A percentile compares a stretch with the other conserved stretches of the same genome.
These are phyloP conservation scores for Fusarium sp. DNA, from an alignment of 2,329 filamentous ascomycete species.

Conservation along the genomic window DNA sequence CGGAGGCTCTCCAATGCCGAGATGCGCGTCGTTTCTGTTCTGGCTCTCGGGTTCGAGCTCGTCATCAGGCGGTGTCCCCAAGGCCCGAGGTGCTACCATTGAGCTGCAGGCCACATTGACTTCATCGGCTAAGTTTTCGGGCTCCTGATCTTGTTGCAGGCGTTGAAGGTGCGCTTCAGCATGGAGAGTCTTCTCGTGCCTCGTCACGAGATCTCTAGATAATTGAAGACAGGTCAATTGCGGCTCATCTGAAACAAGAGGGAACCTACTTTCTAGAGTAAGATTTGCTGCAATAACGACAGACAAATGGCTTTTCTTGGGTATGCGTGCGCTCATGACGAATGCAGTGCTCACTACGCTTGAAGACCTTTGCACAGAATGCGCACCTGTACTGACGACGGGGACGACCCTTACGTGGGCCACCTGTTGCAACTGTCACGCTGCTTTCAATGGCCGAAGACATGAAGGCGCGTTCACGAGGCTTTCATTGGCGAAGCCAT, in stretches of 20 bases:
- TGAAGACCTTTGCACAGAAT: constrained; percentile 30
- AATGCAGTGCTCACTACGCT: constrained; percentile 40
- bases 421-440: not conserved
- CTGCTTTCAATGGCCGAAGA: not conserved
- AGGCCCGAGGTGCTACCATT: too few relatives aligned
- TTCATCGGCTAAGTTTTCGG: not conserved
- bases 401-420: constrained; percentile 9
- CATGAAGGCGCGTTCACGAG: not conserved
- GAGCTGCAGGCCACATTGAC: not conserved
- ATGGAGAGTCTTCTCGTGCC: constrained; percentile 34
- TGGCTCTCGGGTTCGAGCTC: too few relatives aligned
- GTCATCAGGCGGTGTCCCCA: too few relatives aligned
- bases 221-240: not conserved
- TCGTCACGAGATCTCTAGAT: constrained; percentile 33
- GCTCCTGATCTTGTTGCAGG: not conserved
- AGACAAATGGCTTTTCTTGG: constrained; percentile 33
- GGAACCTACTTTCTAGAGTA: constrained; percentile 32
- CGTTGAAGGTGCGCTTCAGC: constrained; percentile 2
- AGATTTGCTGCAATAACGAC: constrained; percentile 32
- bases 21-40: too few relatives aligned
- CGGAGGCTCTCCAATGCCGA: too few relatives aligned
- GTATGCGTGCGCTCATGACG: constrained; percentile 40
- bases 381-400: constrained; percentile 27
- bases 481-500: too few relatives aligned
- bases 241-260: not conserved